Conservation (phyloP, 1,284 basidiomycete species). For the Amylostereum chailletii region DNA sequence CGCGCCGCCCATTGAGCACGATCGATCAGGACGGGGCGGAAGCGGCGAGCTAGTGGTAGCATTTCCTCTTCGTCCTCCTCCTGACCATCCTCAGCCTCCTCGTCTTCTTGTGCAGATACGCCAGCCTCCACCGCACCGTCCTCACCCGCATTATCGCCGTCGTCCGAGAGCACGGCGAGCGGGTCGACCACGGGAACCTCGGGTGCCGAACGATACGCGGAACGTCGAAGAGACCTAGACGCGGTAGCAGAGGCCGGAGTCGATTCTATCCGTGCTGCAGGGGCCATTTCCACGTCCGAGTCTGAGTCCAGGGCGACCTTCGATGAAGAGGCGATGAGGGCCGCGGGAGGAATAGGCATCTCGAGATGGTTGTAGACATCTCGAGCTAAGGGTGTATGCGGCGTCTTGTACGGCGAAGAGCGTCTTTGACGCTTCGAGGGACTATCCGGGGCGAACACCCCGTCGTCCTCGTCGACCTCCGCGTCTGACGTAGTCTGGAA, state of each 20-base stretch:
- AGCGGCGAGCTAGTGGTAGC: conserved; percentile 7
- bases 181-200: not conserved
- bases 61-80: conserved; percentile 3
- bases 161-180: conserved; percentile 3
- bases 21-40: conserved; percentile 10
- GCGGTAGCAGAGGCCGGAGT: no score
- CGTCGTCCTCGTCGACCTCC: conserved; percentile 6
- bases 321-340: conserved; percentile 4
- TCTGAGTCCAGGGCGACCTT: not conserved
- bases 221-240: no score
- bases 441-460: conserved; percentile 6
- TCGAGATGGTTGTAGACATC: conserved; percentile 4
- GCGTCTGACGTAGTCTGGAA: not conserved
- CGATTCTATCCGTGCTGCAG: no score
- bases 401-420: conserved; percentile 4
- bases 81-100: not conserved
- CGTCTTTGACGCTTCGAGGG: conserved; percentile 8
- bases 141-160: not conserved
- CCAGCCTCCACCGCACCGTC: not conserved
- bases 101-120: not conserved
- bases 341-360: conserved; percentile 2
- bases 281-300: no score
- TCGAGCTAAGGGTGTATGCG: not conserved
- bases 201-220: no score
- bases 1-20: conserved; percentile 11